These are phyloP conservation scores for Ligustrum vulgare DNA, from an alignment of 257 asterid species.

Conservation along the genomic window DNA sequence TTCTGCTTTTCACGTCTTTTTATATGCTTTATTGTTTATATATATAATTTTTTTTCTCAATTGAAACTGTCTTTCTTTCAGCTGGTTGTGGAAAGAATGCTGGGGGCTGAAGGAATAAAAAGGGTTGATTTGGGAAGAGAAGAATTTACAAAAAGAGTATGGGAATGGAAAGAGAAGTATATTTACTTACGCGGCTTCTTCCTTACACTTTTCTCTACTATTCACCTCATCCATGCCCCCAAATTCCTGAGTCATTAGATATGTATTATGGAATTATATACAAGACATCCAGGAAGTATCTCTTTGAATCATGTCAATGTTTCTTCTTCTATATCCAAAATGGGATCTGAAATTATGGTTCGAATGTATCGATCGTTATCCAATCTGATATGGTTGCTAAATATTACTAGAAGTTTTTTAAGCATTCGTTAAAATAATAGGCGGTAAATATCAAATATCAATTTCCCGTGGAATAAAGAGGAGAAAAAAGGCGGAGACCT, in stretches of 20 bases:
- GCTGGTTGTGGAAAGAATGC: constrained; percentile 99
- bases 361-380: background rate
- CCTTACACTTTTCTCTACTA: constrained; percentile 12
- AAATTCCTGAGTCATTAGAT: constrained; percentile 5
- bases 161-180: constrained; percentile 99
- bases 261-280: background rate
- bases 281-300: background rate
- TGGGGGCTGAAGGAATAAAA: constrained; percentile 85
- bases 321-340: constrained; percentile 2
- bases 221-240: background rate
- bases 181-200: constrained; percentile 30
- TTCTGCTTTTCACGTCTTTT: background rate
- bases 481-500: background rate
- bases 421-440: background rate
- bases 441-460: background rate
- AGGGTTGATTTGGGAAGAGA: constrained; percentile 90
- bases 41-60: constrained; percentile 5
- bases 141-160: constrained; percentile 84
- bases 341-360: constrained; percentile 3
- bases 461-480: background rate
- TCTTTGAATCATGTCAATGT: constrained; percentile 4
- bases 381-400: background rate
- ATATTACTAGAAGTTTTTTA: background rate
- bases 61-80: constrained; percentile 39
- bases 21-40: background rate